Evolutionary conservation across 768 basidiomycete species (phyloP), one percentile per base, ranked within the genome.

Genomic region (Xerocomellus chrysenteron): DNA sequence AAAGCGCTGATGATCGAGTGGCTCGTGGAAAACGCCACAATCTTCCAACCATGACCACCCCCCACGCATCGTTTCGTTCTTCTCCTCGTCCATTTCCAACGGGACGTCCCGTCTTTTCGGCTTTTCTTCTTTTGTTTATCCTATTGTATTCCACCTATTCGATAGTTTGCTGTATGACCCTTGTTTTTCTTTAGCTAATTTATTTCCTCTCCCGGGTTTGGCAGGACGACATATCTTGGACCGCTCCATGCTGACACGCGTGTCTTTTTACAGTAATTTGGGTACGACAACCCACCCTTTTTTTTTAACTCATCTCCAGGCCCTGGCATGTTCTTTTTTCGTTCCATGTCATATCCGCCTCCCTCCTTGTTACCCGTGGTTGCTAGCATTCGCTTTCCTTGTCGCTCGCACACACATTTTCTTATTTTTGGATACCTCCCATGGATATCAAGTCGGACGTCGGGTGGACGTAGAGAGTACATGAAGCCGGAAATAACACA

Each of bases 1-100:
- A 98, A 96, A 74, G 92, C 96, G 7, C 81, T 94, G 56, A 85
- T 89, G 65, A 80, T 99, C 49, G 94, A 97, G 72, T 97, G 94
- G 90, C 83, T 98, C 61, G 85, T 98, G 57, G 94, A 98, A 68
- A 89, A 96, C 67, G 92, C 92, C 40, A 70, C 72, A 26, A 75
- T 90, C 63, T 82, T 82, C 64, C 64, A 44, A 46, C 37, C 48
- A 28, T 64, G 58, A 61, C 39, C 8, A 7, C 7, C n/a, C 17
- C 2, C 17, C 17, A 0, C 39, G 39, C 14, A 3, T 2, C 28
- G 28, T 32, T 21, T 24, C 24, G 12, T 28, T 33, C 13, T 21
- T 36, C 19, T 17, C 33, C 30, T 48, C 32, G 10, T 16, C 24
- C 3, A 28, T 33, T 21, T 40, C 39, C n/a, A 8, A 19, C 8